Evolutionary conservation across 164 flowering plant species (phyloP).

Genomic region (Piper longum): DNA sequence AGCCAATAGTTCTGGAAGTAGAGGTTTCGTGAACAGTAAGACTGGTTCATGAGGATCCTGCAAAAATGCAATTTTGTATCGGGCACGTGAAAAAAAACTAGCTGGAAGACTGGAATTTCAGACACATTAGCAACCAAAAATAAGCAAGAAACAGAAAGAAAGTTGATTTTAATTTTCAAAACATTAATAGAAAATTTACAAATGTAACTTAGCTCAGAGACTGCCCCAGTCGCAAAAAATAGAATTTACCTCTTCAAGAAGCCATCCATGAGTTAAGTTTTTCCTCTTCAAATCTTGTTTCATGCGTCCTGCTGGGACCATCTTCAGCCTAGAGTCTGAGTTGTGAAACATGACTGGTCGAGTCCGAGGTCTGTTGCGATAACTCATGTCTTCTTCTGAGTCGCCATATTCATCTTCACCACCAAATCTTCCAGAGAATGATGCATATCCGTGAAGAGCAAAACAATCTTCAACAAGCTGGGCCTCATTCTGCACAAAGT

Average conservation of each 20-base stretch:
- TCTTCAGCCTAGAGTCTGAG: constrained; percentile 36
- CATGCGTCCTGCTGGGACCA: constrained; percentile 25
- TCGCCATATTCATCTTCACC: constrained; percentile 83
- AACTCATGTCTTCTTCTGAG: constrained; percentile 55
- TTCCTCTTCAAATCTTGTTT: constrained; percentile 59
- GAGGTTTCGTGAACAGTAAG: constrained; percentile 66
- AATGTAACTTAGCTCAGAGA: not conserved
- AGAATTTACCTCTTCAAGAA: constrained; percentile 50
- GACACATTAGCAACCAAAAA: not conserved
- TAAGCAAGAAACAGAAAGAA: not conserved
- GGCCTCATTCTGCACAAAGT: constrained; percentile 21
- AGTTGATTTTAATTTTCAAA: not conserved
- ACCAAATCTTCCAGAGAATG: constrained; percentile 41
- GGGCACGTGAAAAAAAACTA: too few species aligned
- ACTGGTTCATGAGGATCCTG: constrained; percentile 91
- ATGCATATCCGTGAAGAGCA: constrained; percentile 50
- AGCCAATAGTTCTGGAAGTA: constrained; percentile 64
- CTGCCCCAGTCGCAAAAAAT: not conserved
- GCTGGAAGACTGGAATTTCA: not conserved
- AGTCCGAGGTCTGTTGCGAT: constrained; percentile 21
- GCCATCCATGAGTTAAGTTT: constrained; percentile 47
- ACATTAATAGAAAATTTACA: not conserved
- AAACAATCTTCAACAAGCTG: constrained; percentile 81
- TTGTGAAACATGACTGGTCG: constrained; percentile 31
- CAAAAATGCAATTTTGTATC: constrained; percentile 8